Evolutionary conservation across 169 alveolate genomes (phyloP), one percentile per base, ranked within the genome.

Genomic region (Eimeria falciformis): DNA sequence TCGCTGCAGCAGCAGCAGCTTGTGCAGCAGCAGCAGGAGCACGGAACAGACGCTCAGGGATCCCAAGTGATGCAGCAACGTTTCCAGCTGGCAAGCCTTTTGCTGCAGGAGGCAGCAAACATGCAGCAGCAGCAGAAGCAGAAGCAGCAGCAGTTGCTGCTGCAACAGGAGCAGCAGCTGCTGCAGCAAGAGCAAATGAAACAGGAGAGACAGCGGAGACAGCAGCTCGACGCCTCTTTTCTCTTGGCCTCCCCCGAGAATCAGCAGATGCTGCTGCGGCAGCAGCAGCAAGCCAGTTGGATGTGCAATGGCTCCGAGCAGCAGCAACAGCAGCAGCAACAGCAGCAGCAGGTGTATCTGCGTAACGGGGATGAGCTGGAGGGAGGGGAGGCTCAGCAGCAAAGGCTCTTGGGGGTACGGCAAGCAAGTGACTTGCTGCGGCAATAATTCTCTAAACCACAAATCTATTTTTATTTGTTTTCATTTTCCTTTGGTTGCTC

Each of bases 61-160:
- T 69, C 53, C 1, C 81, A 69, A n/a, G 53, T 69, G 12, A 33
- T 69, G 81, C 81, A 69, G 81, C 81, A 69, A 33, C 45, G 81
- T n/a, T 69, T 69, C 81, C 81, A 69, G 81, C 81, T 69, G 6
- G 81, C 81, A 17, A 69, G 81, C 50, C 81, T 69, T n/a, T 69
- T 69, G 81, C 81, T 69, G 50, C 81, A 69, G n/a, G 81, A 37
- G 45, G 81, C 81, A 69, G 81, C 81, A 69, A 69, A 69, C 73
- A 62, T 62, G 73, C 73, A 62, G 73, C 73, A 62, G 29, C 73
- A 62, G 25, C 33, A 62, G 25, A 14, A 62, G 17, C 73, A 62
- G 73, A n/a, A 18, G n/a, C 37, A 62, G n/a, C 17, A 14, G 73
- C 73, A 62, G 14, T 6, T 18, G 73, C 73, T 18, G 73, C 73